These are phyloP conservation scores for Hondaea fermentalgiana DNA, from an alignment of 108 stramenopile species.

Conservation along the genomic window DNA sequence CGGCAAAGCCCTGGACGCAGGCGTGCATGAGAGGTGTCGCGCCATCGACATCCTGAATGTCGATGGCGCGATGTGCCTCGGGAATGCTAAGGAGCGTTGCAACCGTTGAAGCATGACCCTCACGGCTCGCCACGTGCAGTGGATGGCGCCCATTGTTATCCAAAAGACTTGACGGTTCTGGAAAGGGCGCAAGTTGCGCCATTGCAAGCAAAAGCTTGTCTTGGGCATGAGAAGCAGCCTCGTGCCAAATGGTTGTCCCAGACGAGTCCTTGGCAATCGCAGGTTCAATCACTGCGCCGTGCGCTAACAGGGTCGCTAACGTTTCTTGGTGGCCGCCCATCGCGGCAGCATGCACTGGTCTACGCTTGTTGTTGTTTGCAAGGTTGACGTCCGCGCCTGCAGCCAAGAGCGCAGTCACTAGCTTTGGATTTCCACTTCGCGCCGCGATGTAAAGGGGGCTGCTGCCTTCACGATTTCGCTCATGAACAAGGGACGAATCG, in stretches of 20 bases:
- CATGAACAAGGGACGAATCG: background rate
- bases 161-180: background rate
- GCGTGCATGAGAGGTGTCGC: background rate
- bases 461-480: background rate
- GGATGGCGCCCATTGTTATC: background rate
- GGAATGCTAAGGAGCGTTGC: background rate
- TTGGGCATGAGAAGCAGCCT: background rate
- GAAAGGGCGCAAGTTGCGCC: background rate
- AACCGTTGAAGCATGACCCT: background rate
- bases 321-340: background rate
- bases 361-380: background rate
- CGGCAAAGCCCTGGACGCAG: background rate
- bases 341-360: background rate
- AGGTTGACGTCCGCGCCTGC: background rate
- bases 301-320: background rate
- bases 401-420: background rate
- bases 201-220: background rate
- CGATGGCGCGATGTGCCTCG: background rate
- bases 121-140: background rate
- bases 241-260: slow-evolving; percentile 2
- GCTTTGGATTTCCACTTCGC: background rate
- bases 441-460: background rate
- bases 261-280: background rate
- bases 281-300: background rate
- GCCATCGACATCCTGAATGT: background rate